Conservation (phyloP, 2,329 filamentous ascomycete genomes). For the Fusarium drepaniforme region DNA sequence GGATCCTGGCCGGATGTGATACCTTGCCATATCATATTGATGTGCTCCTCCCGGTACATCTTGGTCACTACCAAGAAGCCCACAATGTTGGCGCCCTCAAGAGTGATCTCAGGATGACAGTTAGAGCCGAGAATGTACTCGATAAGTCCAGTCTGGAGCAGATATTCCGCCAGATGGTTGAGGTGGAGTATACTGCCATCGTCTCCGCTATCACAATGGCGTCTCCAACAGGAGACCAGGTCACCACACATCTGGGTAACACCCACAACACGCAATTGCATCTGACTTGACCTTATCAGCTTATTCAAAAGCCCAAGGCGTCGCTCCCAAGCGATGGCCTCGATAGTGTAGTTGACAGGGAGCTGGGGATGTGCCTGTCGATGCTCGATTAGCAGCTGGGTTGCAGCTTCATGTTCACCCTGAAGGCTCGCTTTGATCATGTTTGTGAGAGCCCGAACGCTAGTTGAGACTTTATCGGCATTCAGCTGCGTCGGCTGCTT, state of each 20-base stretch:
- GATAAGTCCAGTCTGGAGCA: conserved; percentile 78
- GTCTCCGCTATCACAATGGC: conserved; percentile 61
- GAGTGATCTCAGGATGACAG: conserved; percentile 91
- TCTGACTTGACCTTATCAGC: conserved; percentile 85
- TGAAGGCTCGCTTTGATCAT: conserved; percentile 58
- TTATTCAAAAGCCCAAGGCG: conserved; percentile 76
- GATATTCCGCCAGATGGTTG: conserved; percentile 75
- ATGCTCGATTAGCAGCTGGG: conserved; percentile 43
- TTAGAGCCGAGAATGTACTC: conserved; percentile 91
- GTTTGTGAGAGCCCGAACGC: conserved; percentile 57
- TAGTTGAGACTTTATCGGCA: conserved; percentile 55
- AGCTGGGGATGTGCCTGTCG: conserved; percentile 51
- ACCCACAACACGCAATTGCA: conserved; percentile 88
- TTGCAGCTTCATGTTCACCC: conserved; percentile 52
- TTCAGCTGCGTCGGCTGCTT: conserved; percentile 66
- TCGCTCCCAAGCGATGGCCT: conserved; percentile 73
- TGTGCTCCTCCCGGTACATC: conserved; percentile 78
- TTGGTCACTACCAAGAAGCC: conserved; percentile 87
- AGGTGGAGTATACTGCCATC: conserved; percentile 63
- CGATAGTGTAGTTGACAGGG: conserved; percentile 53
- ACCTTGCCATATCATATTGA: conserved; percentile 86
- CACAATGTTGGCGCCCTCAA: conserved; percentile 84
- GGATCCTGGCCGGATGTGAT: conserved; percentile 86
- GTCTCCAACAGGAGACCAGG: conserved; percentile 75
- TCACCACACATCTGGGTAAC: conserved; percentile 80